Base-by-base conservation (phyloP, 345 rosid species). In the Rhodamnia rubescens region DNA sequence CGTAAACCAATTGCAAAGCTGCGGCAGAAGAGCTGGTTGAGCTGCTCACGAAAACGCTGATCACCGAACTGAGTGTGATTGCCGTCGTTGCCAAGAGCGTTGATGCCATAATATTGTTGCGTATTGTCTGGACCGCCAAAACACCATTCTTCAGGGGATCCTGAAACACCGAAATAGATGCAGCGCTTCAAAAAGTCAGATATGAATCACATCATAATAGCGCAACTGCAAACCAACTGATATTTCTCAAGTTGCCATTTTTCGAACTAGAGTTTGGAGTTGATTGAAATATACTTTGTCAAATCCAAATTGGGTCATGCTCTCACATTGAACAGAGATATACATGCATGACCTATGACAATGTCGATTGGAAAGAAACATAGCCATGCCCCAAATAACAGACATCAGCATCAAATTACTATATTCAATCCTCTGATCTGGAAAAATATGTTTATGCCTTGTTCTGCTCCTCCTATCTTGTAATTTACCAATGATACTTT, bases 101-200 rank as follows among this genome's bases (percentile, higher is more conserved):
- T 4, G 99, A 97, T 84, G 99, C 98, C 99, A 97, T 97, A 82
- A 97, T 95, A 91, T 95, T 97, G 93, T 97, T 95, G 13, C 99
- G 94, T 85, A 97, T 89, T 32, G 98, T 97, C 86, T 97, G 99
- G 54, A 97, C 96, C 12, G 96, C 94, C 81, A 97, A 89, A 36
- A 87, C 89, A n/a, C 99, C 99, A 52, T 97, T 97, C 87, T 96
- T 95, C 86, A 97, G 56, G 40, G 98, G 98, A 83, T 97, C 98
- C 99, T 95, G 94, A 82, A 86, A 84, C 61, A 18, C 44, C 75
- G 26, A 56, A 54, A 86, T 59, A 8, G 55, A 84, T 4, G 53
- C 6, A 53, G 64, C 64, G 51, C 75, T 83, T 57, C 82, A 64
- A 88, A 29, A 82, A 6, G 12, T 22, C 24, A 24, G 22, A 42